Conservation (phyloP, 1,284 basidiomycete genomes). For the Leccinum huronense region DNA sequence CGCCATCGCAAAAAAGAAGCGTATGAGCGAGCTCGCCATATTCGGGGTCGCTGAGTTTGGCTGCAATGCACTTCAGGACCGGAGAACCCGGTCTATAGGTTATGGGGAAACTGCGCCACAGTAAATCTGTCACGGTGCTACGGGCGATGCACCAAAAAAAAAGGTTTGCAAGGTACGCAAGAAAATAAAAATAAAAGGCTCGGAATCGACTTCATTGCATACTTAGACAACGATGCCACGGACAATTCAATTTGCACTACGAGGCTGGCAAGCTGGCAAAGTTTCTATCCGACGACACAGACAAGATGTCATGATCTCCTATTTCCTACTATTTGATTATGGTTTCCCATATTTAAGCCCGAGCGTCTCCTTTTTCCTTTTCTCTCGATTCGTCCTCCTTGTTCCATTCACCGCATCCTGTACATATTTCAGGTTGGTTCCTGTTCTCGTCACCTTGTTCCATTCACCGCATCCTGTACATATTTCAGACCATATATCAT, state of each 20-base stretch:
- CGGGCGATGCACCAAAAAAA: not conserved
- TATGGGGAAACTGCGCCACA: conserved; percentile 2
- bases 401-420: no score
- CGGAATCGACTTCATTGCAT: conserved; percentile 5
- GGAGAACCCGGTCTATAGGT: not conserved
- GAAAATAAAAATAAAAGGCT: not conserved
- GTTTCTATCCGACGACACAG: not conserved
- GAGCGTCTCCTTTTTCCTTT: no score
- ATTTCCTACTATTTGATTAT: no score
- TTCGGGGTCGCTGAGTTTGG: conserved; percentile 32
- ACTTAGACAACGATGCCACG: not conserved
- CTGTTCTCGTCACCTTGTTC: no score
- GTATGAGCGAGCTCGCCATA: conserved; percentile 28
- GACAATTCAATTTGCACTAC: not conserved
- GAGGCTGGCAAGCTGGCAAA: no score
- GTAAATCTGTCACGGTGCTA: not conserved
- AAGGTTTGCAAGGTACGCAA: not conserved
- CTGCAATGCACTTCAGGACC: conserved; percentile 17
- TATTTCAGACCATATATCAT: no score
- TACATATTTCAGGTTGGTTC: no score
- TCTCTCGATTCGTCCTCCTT: no score
- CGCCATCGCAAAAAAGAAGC: conserved; percentile 30
- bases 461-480: no score
- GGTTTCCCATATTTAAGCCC: no score
- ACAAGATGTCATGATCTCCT: not conserved